phyloP scores from a whole-genome alignment of 495 filamentous ascomycete species.

The Daldinia grandis region DNA sequence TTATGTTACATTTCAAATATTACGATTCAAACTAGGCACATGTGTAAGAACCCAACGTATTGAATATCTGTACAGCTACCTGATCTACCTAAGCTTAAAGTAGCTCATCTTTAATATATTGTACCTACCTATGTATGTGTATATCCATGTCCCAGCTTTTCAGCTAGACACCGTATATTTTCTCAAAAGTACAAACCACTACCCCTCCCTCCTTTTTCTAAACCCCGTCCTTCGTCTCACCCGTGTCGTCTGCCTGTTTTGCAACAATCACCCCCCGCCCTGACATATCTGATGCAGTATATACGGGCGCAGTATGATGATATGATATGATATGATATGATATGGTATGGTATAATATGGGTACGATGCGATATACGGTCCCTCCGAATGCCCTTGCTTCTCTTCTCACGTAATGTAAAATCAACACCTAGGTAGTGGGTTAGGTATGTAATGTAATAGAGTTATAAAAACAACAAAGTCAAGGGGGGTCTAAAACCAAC shows the following conservation, averaged over 20 bases:
- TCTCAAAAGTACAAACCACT: background rate
- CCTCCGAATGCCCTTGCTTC: background rate
- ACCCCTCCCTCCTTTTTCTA: background rate
- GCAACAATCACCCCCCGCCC: background rate
- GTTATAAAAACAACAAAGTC: slow-evolving; percentile 5
- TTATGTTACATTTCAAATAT: no score
- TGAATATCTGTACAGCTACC: no score
- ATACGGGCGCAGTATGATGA: background rate
- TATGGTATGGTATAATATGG: background rate
- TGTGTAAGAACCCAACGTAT: no score
- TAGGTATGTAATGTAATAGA: slow-evolving; percentile 1
- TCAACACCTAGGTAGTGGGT: background rate
- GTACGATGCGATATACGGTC: background rate
- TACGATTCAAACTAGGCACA: no score
- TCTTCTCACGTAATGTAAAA: background rate
- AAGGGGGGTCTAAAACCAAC: background rate
- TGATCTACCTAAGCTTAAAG: background rate
- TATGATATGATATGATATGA: background rate
- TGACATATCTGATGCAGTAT: background rate
- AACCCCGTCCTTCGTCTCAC: background rate
- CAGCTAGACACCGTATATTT: background rate
- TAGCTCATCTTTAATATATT: background rate
- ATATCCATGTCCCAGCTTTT: background rate
- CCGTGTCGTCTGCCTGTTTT: background rate
- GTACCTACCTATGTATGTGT: background rate